Base-by-base conservation (phyloP, 495 filamentous ascomycete species). In the Tuber aestivum region DNA sequence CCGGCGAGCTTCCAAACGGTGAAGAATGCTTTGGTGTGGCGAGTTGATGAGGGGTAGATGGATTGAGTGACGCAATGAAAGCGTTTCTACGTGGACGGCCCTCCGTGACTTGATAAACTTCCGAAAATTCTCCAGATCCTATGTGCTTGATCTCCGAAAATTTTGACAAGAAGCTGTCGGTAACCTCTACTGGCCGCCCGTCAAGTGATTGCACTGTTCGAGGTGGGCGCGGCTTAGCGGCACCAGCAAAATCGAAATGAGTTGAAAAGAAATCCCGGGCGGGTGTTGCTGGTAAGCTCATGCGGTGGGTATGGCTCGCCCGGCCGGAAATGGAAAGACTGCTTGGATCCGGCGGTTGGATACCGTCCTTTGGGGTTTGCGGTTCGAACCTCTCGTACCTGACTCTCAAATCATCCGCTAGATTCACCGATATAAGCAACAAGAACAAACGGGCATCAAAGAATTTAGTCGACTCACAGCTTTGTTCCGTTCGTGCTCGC, bases 111-210 rank as follows among this genome's bases (percentile, higher is more conserved):
- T 91, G 90, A 84, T 93, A 99, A 18, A 99, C 95, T 76, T 91
- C 87, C 0, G 95, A 97, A 83, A 97, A 98, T 80, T 97, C 94
- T 50, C 95, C 95, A 69, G 89, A 92, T 44, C 95, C 94, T 75
- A 94, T 87, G 23, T 91, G 84, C 73, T 94, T 91, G 16, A 93
- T 90, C 69, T 89, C 90, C 35, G 90, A 89, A 82, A 99, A 99
- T 50, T 91, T 85, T 84, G 81, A 76, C 3, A 79, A 74, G 79
- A 79, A 82, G 42, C 81, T 74, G 69, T 79, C 77, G 12, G 78
- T 79, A 50, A 80, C 78, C 21, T 80, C 77, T 18, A 79, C 77
- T 38, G 78, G 75, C 41, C 72, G 77, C 9, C 78, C 78, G 71
- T 79, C 78, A 21, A 69, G 61, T 16, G 78, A 79, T 27, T 79